Evolutionary conservation across 805 yeast genomes (phyloP).

Genomic region (Barnettozyma botsteinii): DNA sequence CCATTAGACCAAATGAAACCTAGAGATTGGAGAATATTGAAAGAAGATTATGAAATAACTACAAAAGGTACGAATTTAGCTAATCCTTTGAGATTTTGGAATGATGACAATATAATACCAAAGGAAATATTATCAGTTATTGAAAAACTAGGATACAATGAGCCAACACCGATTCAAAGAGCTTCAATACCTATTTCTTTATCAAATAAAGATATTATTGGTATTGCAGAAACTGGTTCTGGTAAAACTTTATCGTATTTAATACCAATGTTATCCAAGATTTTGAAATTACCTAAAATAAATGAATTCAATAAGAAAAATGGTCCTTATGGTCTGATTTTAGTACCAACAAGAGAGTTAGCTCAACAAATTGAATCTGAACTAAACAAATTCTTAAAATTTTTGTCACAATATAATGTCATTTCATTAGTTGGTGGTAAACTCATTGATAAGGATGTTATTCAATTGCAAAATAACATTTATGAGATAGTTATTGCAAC

Average conservation of each 20-base stretch:
- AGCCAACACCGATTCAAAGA: slow-evolving; percentile 89
- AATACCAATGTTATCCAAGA: slow-evolving; percentile 61
- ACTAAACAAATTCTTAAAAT: slow-evolving; percentile 44
- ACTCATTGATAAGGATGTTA: slow-evolving; percentile 65
- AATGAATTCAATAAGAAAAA: slow-evolving; percentile 43
- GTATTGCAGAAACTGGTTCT: slow-evolving; percentile 95
- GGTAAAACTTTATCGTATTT: slow-evolving; percentile 88
- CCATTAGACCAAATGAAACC: slow-evolving; percentile 56
- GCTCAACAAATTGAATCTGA: slow-evolving; percentile 81
- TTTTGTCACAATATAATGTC: slow-evolving; percentile 37
- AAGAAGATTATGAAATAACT: slow-evolving; percentile 68
- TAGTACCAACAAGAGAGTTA: slow-evolving; percentile 92
- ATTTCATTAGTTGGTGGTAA: slow-evolving; percentile 88
- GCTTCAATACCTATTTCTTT: slow-evolving; percentile 76
- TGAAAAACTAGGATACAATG: slow-evolving; percentile 39
- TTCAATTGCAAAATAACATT: slow-evolving; percentile 47
- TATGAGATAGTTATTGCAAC: slow-evolving; percentile 87
- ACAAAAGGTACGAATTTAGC: slow-evolving; percentile 38
- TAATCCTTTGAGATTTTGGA: slow-evolving; percentile 72
- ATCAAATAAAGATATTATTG: slow-evolving; percentile 60
- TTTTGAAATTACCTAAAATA: slow-evolving; percentile 41
- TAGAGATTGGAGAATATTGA: slow-evolving; percentile 87
- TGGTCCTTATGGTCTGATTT: slow-evolving; percentile 68
- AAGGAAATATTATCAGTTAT: slow-evolving; percentile 34
- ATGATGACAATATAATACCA: slow-evolving; percentile 49